These are phyloP conservation scores for Nicotiana undulata DNA, from an alignment of 257 asterid species.

Conservation along the genomic window DNA sequence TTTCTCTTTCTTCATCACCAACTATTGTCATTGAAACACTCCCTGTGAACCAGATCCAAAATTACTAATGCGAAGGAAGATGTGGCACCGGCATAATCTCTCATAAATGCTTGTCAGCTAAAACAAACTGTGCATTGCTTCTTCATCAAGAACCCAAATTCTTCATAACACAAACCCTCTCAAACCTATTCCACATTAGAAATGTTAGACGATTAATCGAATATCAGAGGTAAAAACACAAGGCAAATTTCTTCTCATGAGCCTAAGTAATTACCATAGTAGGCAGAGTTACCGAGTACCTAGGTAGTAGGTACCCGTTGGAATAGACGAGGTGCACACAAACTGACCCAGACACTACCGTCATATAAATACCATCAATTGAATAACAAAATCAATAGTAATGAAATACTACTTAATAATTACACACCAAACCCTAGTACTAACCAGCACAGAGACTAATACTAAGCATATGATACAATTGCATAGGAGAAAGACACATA, in stretches of 20 bases:
- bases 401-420: background rate
- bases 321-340: too few relatives aligned
- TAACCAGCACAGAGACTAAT: conserved; percentile 9
- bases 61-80: conserved; percentile 31
- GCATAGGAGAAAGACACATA: background rate
- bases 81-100: conserved; percentile 23
- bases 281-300: too few relatives aligned
- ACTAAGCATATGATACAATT: background rate
- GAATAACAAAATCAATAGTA: conserved; percentile 9
- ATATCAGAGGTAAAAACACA: background rate
- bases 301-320: too few relatives aligned
- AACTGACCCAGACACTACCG: too few relatives aligned
- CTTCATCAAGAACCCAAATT: conserved; percentile 32
- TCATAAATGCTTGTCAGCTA: conserved; percentile 34
- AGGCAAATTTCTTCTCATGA: too few relatives aligned
- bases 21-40: conserved; percentile 44
- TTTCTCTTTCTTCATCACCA: conserved; percentile 37
- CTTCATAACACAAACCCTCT: conserved; percentile 10
- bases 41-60: conserved; percentile 46
- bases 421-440: conserved; percentile 24
- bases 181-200: conserved; percentile 23
- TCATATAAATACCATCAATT: background rate
- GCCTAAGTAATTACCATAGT: too few relatives aligned
- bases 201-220: conserved; percentile 23
- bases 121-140: conserved; percentile 35